A percentile compares a stretch with the other conserved stretches of the same genome.
These are phyloP conservation scores for Amaranthus tricolor DNA, from an alignment of 179 eudicot species.

Conservation along the genomic window DNA sequence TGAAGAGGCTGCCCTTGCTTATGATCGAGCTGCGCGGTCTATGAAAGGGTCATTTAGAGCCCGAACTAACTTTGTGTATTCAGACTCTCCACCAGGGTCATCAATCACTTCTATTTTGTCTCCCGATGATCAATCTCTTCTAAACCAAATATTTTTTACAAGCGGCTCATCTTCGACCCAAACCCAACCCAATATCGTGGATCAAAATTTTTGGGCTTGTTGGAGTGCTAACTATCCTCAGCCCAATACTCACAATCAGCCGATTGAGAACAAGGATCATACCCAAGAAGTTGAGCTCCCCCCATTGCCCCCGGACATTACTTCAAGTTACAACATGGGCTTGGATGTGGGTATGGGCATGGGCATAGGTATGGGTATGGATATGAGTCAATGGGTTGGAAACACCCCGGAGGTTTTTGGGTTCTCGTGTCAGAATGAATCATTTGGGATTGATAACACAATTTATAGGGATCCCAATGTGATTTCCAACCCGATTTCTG, in stretches of 20 bases:
- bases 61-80: constrained; percentile 58
- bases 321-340: constrained; percentile 27
- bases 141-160: constrained; percentile 26
- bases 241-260: constrained; percentile 10
- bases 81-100: constrained; percentile 53
- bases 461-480: constrained; percentile 11
- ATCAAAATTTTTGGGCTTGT: constrained; percentile 26
- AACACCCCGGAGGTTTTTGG: constrained; percentile 18
- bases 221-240: constrained; percentile 20
- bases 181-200: constrained; percentile 1
- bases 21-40: constrained; percentile 57
- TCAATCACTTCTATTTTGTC: constrained; percentile 53
- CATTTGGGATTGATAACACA: constrained; percentile 20
- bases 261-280: neutral
- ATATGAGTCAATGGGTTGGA: constrained; percentile 31
- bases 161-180: constrained; percentile 29
- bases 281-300: constrained; percentile 36
- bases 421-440: constrained; percentile 20
- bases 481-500: constrained; percentile 26
- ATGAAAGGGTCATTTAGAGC: constrained; percentile 54
- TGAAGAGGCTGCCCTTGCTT: constrained; percentile 56
- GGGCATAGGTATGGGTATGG: neutral
- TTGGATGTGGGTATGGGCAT: constrained; percentile 5
- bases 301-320: constrained; percentile 38
- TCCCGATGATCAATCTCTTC: constrained; percentile 40